phyloP scores from a whole-genome alignment of 768 basidiomycete species.

The Gymnopilus junonius region DNA sequence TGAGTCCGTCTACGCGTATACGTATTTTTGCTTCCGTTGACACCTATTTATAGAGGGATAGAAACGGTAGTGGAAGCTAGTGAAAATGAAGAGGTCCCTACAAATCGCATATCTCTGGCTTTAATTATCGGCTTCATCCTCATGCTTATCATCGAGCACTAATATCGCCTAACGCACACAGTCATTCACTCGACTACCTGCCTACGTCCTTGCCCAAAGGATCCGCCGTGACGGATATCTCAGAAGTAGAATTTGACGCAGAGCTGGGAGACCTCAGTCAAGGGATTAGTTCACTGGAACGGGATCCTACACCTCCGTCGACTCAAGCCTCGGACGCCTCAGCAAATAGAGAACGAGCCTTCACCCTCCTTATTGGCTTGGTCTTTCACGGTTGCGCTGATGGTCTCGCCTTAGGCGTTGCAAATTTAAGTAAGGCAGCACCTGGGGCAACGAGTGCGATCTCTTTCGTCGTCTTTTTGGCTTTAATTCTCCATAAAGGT shows the following conservation, averaged over 20 bases:
- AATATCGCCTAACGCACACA: conserved; percentile 47
- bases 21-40: background rate
- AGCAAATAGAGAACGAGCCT: conserved; percentile 45
- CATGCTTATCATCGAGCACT: conserved; percentile 76
- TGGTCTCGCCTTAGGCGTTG: conserved; percentile 90
- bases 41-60: conserved; percentile 60
- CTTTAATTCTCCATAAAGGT: conserved; percentile 93
- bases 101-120: conserved; percentile 61
- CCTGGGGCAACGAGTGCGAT: conserved; percentile 49
- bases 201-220: conserved; percentile 10
- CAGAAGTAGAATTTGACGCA: conserved; percentile 59
- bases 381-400: conserved; percentile 90
- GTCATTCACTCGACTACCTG: conserved; percentile 17
- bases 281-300: conserved; percentile 27
- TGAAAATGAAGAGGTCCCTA: conserved; percentile 41
- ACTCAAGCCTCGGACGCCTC: conserved; percentile 20
- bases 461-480: conserved; percentile 87
- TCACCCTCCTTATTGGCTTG: conserved; percentile 83
- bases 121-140: conserved; percentile 64
- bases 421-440: conserved; percentile 33
- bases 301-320: conserved; percentile 4
- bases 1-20: conserved; percentile 61
- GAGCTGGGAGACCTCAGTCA: conserved; percentile 61
- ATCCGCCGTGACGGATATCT: conserved; percentile 1
- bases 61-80: conserved; percentile 54